These are phyloP conservation scores for Epichloe brachyelytri DNA, from an alignment of 2,329 filamentous ascomycete species.

Conservation along the genomic window DNA sequence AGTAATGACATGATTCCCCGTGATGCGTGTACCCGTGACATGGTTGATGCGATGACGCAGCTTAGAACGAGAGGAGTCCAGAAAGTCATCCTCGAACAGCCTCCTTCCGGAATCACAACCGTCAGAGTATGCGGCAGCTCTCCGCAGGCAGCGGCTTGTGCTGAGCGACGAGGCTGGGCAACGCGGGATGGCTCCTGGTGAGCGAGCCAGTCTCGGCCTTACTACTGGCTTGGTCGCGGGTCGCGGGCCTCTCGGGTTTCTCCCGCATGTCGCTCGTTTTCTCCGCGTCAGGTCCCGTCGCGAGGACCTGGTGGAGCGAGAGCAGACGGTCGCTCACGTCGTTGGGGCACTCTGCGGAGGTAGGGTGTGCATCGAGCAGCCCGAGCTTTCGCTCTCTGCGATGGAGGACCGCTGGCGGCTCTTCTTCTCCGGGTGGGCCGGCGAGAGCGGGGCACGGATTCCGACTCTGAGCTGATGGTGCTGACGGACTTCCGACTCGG, in stretches of 20 bases:
- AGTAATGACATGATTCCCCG: too few species aligned
- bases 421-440: neutral
- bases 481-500: constrained; percentile 1
- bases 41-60: too few species aligned
- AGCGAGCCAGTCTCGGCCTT: neutral
- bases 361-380: neutral
- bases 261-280: neutral
- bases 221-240: too few species aligned
- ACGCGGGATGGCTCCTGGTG: neutral
- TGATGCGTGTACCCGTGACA: too few species aligned
- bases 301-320: neutral
- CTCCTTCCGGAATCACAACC: constrained; percentile 1
- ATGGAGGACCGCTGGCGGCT: neutral
- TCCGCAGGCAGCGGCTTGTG: neutral
- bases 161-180: neutral
- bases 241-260: too few species aligned
- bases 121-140: constrained; percentile 1
- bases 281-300: neutral
- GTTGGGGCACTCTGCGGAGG: neutral
- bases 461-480: neutral
- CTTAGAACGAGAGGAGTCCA: neutral
- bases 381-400: neutral
- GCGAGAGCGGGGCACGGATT: neutral
- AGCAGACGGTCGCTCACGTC: neutral
- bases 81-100: constrained; percentile 1